These are phyloP conservation scores for Clavispora asparagi DNA, from an alignment of 805 yeast genomes.

Conservation along the genomic window DNA sequence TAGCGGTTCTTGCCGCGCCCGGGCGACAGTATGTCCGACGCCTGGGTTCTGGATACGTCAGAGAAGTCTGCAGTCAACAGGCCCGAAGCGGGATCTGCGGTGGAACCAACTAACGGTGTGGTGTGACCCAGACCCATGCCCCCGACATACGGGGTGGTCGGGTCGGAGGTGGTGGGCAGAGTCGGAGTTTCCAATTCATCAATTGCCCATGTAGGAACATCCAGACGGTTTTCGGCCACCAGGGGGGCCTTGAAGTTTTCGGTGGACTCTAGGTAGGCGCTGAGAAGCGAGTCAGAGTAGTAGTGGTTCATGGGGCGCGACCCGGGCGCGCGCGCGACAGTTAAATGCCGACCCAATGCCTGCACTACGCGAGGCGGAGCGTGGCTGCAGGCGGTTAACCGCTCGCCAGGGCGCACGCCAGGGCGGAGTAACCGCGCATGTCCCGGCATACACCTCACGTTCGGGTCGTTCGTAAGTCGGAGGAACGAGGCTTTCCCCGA, in stretches of 20 bases:
- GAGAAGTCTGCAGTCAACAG: too few species aligned
- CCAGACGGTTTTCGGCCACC: neutral
- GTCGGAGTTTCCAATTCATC: neutral
- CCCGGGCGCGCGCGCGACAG: neutral
- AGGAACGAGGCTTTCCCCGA: too few species aligned
- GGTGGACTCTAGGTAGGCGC: slow-evolving; percentile 6
- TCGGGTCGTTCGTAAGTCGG: too few species aligned
- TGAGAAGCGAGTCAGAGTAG: slow-evolving; percentile 6
- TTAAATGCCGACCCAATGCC: neutral
- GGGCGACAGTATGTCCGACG: neutral
- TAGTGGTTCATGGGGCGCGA: neutral
- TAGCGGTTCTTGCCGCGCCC: neutral
- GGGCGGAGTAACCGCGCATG: neutral
- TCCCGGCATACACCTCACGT: neutral
- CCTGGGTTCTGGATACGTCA: neutral
- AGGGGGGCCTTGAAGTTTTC: neutral
- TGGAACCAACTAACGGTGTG: too few species aligned
- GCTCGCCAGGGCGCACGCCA: neutral
- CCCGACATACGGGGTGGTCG: too few species aligned
- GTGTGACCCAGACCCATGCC: too few species aligned
- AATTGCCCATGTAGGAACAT: neutral
- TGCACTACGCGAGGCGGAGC: neutral
- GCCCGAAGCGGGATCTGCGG: too few species aligned
- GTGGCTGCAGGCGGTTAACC: neutral
- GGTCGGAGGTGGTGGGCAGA: too few species aligned